Base-by-base conservation (phyloP, 164 flowering plant genomes). In the Akebia trifoliata region DNA sequence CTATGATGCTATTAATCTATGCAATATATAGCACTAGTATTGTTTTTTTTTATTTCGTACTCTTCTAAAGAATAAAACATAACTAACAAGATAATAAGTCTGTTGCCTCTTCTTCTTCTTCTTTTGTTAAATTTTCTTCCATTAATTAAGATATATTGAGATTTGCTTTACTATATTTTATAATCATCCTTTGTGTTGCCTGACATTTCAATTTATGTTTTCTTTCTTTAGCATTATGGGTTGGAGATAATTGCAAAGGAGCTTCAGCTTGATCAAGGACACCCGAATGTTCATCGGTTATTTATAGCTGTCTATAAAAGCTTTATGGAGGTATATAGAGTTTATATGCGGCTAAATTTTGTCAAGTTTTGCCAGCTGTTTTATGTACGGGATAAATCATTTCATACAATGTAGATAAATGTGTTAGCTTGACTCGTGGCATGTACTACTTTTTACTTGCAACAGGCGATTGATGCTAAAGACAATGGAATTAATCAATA, bases 401-500 rank as follows among this genome's bases (percentile, higher is more conserved):
- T 28, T 36, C 22, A 10, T 49, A 35, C 55, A 24, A 8, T 21
- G 5, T 24, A 15, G 20, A 24, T 21, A 15, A 6, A 5, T 22
- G 18, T 25, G 20, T 43, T 43, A 37, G 12, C 26, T 30, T 43
- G 26, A 36, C 31, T 22, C 4, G n/a, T 15, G 1, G 42, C 6
- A 51, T 50, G n/a, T 34, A 22, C 6, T 4, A 29, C 48, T 0
- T 43, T 57, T 54, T 6, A 31, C 29, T 52, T 49, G 38, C 55
- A 12, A 63, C 76, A 87, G 99, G 97, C 96, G 70, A 76, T 87
- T 68, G 97, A 90, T 80, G 96, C 96, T 21, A 69, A 80, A 60
- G 99, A 90, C 74, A 90, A 93, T 80, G 99, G 97, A 30, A 76
- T 90, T 18, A 84, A 81, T 71, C 88, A 74, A 60, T 93, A 73